Conservation (phyloP, 805 yeast species). For the Pichia deserticola region DNA sequence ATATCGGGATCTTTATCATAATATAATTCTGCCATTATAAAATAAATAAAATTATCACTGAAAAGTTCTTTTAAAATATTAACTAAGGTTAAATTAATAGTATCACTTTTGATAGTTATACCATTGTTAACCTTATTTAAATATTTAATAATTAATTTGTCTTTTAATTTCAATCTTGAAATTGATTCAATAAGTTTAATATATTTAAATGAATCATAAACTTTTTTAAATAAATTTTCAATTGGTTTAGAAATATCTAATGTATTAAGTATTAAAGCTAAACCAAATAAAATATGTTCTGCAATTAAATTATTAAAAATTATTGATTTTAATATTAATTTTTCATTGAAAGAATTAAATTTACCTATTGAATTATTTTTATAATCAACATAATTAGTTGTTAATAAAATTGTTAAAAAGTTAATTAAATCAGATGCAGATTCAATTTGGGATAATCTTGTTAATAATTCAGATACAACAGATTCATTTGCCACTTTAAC, state of each 20-base stretch:
- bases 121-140: slow-evolving; percentile 19
- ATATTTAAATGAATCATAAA: slow-evolving; percentile 12
- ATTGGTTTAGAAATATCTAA: slow-evolving; percentile 27
- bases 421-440: slow-evolving; percentile 28
- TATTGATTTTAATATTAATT: slow-evolving; percentile 16
- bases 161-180: neutral
- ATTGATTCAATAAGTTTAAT: slow-evolving; percentile 5
- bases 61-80: slow-evolving; percentile 12
- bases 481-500: slow-evolving; percentile 34
- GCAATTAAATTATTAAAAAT: slow-evolving; percentile 14
- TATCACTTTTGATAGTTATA: slow-evolving; percentile 17
- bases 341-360: slow-evolving; percentile 21
- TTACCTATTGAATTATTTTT: slow-evolving; percentile 15
- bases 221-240: slow-evolving; percentile 15
- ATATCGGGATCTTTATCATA: slow-evolving; percentile 5
- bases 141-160: slow-evolving; percentile 10
- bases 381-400: slow-evolving; percentile 17
- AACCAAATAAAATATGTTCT: slow-evolving; percentile 18
- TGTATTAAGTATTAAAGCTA: slow-evolving; percentile 24
- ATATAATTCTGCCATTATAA: slow-evolving; percentile 18
- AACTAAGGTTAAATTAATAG: slow-evolving; percentile 18
- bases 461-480: slow-evolving; percentile 32
- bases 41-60: slow-evolving; percentile 18
- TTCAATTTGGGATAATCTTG: slow-evolving; percentile 15
- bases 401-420: slow-evolving; percentile 26